phyloP scores from a whole-genome alignment of 176 grass and related monocot species.

The Avena atlantica region DNA sequence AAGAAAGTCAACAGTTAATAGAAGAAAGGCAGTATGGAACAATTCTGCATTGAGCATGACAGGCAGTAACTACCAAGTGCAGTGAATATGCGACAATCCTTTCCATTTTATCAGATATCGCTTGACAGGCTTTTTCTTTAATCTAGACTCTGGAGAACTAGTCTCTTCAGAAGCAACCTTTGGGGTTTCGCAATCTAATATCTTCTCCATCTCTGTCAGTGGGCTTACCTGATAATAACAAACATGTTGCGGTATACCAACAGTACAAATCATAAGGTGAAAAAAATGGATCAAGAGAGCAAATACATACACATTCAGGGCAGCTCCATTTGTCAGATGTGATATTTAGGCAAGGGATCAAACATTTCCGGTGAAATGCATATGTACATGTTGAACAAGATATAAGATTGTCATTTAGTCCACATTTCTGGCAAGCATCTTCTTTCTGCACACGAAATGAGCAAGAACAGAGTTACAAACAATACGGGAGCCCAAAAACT shows the following conservation, averaged over 20 bases:
- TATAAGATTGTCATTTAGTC: slow-evolving; percentile 71
- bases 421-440: slow-evolving; percentile 84
- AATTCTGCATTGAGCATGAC: background rate
- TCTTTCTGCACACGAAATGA: slow-evolving; percentile 77
- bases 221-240: slow-evolving; percentile 75
- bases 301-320: slow-evolving; percentile 87
- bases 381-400: slow-evolving; percentile 93
- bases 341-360: slow-evolving; percentile 74
- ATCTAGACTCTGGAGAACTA: slow-evolving; percentile 56
- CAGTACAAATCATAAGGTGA: slow-evolving; percentile 27
- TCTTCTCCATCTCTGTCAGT: slow-evolving; percentile 93
- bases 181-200: slow-evolving; percentile 78
- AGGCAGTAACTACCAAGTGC: slow-evolving; percentile 73
- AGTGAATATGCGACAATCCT: slow-evolving; percentile 91
- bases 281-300: background rate
- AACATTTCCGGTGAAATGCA: slow-evolving; percentile 85
- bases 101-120: slow-evolving; percentile 99
- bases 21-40: slow-evolving; percentile 28
- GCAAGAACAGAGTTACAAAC: slow-evolving; percentile 12
- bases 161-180: slow-evolving; percentile 47
- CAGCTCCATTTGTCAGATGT: slow-evolving; percentile 86
- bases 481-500: slow-evolving; percentile 38
- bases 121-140: slow-evolving; percentile 57
- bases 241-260: slow-evolving; percentile 40
- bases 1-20: slow-evolving; percentile 37